phyloP scores from a whole-genome alignment of 495 filamentous ascomycete genomes.

The Platismatia glauca region DNA sequence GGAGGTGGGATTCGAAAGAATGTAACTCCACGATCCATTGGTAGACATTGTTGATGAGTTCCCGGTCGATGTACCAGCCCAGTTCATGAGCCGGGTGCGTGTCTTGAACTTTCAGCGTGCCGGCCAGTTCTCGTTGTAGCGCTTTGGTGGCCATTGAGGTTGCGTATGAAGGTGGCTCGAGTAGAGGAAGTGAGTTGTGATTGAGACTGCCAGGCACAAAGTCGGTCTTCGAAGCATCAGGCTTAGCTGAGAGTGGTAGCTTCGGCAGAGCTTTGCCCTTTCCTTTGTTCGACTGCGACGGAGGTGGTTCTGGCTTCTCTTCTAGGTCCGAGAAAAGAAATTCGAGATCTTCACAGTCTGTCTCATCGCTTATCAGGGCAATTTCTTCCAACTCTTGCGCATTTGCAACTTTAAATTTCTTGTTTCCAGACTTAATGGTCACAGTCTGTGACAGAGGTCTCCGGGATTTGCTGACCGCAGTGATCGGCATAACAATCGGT shows the following conservation, averaged over 20 bases:
- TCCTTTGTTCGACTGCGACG: constrained; percentile 13
- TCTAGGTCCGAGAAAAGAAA: constrained; percentile 37
- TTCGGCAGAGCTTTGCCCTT: constrained; percentile 14
- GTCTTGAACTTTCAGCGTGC: constrained; percentile 55
- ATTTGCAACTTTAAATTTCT: constrained; percentile 24
- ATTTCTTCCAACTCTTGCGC: constrained; percentile 24
- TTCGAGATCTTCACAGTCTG: constrained; percentile 43
- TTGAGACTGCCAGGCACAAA: constrained; percentile 60
- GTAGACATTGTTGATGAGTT: constrained; percentile 59
- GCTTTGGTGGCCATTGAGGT: constrained; percentile 50
- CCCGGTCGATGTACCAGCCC: constrained; percentile 73
- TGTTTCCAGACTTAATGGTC: constrained; percentile 23
- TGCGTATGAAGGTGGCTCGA: constrained; percentile 62
- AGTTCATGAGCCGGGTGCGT: constrained; percentile 56
- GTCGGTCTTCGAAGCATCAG: constrained; percentile 37
- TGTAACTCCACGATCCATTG: constrained; percentile 94
- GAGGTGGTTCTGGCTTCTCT: constrained; percentile 18
- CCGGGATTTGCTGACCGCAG: constrained; percentile 37
- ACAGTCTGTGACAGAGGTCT: constrained; percentile 16
- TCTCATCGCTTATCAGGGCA: constrained; percentile 37
- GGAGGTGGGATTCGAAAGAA: constrained; percentile 61
- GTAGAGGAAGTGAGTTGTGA: constrained; percentile 42
- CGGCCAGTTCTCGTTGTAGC: constrained; percentile 54
- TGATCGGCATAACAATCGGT: constrained; percentile 41
- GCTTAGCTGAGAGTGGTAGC: constrained; percentile 5